phyloP scores from a whole-genome alignment of 2,329 filamentous ascomycete genomes.

The Ceratocystis cacaofunesta region DNA sequence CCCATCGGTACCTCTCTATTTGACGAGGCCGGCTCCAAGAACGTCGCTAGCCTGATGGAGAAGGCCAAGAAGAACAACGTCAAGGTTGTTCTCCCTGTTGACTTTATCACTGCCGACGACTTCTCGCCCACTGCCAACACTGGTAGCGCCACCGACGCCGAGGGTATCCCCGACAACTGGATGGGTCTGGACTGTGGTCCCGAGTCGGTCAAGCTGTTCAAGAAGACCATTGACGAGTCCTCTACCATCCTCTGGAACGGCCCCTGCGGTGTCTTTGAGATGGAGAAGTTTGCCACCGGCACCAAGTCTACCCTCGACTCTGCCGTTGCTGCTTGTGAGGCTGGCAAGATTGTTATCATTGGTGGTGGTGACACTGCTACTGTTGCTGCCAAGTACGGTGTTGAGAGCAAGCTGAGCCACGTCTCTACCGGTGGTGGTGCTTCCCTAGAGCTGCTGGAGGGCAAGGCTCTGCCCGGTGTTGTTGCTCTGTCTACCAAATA shows the following conservation, averaged over 20 bases:
- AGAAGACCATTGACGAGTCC: slow-evolving; percentile 69
- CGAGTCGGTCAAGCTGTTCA: slow-evolving; percentile 77
- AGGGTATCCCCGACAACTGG: slow-evolving; percentile 87
- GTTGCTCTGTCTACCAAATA: slow-evolving; percentile 71
- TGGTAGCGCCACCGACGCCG: slow-evolving; percentile 67
- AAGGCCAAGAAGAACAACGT: slow-evolving; percentile 96
- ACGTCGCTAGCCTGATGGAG: slow-evolving; percentile 69
- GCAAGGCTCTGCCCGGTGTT: slow-evolving; percentile 93
- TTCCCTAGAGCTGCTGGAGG: slow-evolving; percentile 88
- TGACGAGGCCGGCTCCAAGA: slow-evolving; percentile 87
- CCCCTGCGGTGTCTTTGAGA: slow-evolving; percentile 92
- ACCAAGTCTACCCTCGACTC: slow-evolving; percentile 88
- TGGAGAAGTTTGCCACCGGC: slow-evolving; percentile 81
- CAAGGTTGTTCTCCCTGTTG: slow-evolving; percentile 83
- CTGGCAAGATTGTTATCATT: slow-evolving; percentile 93
- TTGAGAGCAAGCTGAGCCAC: slow-evolving; percentile 94
- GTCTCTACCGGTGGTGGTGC: slow-evolving; percentile 95
- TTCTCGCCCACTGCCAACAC: slow-evolving; percentile 73
- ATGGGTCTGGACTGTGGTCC: slow-evolving; percentile 93
- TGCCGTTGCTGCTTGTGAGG: slow-evolving; percentile 63
- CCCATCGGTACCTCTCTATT: slow-evolving; percentile 84
- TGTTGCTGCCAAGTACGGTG: slow-evolving; percentile 91
- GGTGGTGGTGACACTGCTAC: slow-evolving; percentile 96
- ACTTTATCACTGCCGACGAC: slow-evolving; percentile 94
- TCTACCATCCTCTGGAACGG: slow-evolving; percentile 99